Evolutionary conservation across 257 asterid genomes (phyloP), one percentile per base, ranked within the genome.

Genomic region (Petunia secreta): DNA sequence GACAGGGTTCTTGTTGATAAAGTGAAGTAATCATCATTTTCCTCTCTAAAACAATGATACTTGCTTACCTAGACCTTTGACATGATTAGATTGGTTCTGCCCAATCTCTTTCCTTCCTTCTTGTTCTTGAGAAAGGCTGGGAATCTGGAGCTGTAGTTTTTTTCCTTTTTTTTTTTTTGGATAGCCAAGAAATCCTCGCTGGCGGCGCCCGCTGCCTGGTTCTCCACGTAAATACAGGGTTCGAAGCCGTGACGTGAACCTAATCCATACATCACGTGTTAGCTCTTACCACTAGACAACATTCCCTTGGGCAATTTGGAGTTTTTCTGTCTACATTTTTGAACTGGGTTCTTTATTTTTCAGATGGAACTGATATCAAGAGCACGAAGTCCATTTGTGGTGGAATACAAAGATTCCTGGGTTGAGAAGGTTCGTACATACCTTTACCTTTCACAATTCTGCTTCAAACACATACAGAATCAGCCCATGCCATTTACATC

Each of bases 371-470:
- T 96, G 77, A 95, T 96, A 37, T 88, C 99, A 59, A 91, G 87
- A 85, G 98, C 86, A 48, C 86, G 84, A 75, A 91, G 89, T 83
- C 98, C 94, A 59, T 96, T 87, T 82, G 92, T 96, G 63, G 99
- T 96, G 80, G 98, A 96, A 81, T 94, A 96, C 90, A 96, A 91
- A 91, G 98, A 96, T 86, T 96, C 99, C 60, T 96, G 99, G 99
- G 99, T 96, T 86, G 99, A 96, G 86, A 94, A 92, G 98, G 99
- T 96, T 82, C 6, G 91, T 65, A 73, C 76, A 55, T 37, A 66
- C 44, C 59, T 38, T 48, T 59, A 5, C 57, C 71, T 41, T 55
- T 25, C 40, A 25, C 2, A 60, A 59, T 41, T 77, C 11, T 60
- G 50, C 34, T 34, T 71, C 3, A 0, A 46, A 43, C 58, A 9